phyloP scores from a whole-genome alignment of 2,329 filamentous ascomycete genomes.

The Fusarium abutilonis region DNA sequence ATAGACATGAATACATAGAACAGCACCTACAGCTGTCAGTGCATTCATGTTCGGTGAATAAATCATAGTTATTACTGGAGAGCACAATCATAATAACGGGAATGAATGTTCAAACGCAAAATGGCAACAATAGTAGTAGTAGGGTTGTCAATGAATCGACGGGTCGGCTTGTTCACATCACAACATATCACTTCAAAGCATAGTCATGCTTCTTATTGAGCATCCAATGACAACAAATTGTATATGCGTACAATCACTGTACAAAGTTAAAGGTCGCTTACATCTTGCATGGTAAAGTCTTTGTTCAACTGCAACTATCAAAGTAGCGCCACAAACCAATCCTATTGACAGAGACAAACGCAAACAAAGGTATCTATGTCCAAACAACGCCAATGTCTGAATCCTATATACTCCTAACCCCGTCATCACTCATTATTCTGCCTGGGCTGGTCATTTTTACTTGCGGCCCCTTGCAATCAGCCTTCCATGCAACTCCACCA shows the following conservation, averaged over 20 bases:
- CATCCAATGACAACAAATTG: not conserved
- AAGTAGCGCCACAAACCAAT: conserved; percentile 11
- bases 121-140: not conserved
- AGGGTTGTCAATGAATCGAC: not conserved
- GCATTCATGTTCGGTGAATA: not conserved
- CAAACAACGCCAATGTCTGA: conserved; percentile 37
- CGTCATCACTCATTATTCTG: conserved; percentile 46
- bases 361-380: conserved; percentile 41
- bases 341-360: conserved; percentile 21
- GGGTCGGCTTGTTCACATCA: not conserved
- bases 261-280: not conserved
- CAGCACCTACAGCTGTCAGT: not conserved
- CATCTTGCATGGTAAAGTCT: conserved; percentile 4
- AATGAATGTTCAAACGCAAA: not conserved
- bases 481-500: conserved; percentile 65
- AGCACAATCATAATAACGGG: not conserved
- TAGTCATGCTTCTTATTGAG: not conserved
- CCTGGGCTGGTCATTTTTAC: conserved; percentile 38
- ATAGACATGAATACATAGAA: not conserved
- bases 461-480: conserved; percentile 66
- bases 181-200: not conserved
- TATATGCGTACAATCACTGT: not conserved
- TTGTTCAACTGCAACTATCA: conserved; percentile 20
- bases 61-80: not conserved
- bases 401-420: conserved; percentile 27